These are phyloP conservation scores for Trichoderma sp. DNA, from an alignment of 2,329 filamentous ascomycete genomes.

Conservation along the genomic window DNA sequence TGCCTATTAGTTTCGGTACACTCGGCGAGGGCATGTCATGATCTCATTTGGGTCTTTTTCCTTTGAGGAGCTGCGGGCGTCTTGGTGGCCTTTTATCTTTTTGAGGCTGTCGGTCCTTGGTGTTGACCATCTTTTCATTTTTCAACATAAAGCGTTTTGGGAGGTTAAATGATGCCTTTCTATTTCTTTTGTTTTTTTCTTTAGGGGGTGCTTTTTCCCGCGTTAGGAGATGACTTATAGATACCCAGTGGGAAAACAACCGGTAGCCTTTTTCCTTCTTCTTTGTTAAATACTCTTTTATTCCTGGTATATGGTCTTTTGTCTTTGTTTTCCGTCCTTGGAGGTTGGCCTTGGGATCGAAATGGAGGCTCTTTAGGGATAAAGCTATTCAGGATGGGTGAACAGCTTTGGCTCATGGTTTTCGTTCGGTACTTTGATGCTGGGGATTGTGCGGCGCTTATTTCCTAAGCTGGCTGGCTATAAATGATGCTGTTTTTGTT, in stretches of 20 bases:
- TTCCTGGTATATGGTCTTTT: neutral
- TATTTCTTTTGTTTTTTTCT: neutral
- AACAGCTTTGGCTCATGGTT: neutral
- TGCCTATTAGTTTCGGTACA: neutral
- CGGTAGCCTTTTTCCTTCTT: neutral
- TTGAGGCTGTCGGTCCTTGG: neutral
- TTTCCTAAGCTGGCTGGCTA: neutral
- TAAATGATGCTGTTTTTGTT: neutral
- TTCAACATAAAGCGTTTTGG: neutral
- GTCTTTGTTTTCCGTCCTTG: neutral
- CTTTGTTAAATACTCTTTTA: neutral
- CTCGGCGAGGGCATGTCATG: neutral
- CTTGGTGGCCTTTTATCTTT: neutral
- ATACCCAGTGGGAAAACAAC: constrained; percentile 2
- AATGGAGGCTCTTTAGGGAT: neutral
- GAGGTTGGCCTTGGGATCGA: neutral
- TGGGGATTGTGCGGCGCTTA: neutral
- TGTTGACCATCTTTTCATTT: neutral
- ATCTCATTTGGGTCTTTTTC: neutral
- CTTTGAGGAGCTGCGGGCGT: neutral
- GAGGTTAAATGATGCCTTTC: neutral
- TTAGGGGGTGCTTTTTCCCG: neutral
- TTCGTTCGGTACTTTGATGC: neutral
- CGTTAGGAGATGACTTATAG: neutral
- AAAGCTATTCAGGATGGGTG: neutral